A percentile compares a stretch with the other conserved stretches of the same genome.
These are phyloP conservation scores for Cryptococcus deneoformans DNA, from an alignment of 1,284 basidiomycete species.

Conservation along the genomic window DNA sequence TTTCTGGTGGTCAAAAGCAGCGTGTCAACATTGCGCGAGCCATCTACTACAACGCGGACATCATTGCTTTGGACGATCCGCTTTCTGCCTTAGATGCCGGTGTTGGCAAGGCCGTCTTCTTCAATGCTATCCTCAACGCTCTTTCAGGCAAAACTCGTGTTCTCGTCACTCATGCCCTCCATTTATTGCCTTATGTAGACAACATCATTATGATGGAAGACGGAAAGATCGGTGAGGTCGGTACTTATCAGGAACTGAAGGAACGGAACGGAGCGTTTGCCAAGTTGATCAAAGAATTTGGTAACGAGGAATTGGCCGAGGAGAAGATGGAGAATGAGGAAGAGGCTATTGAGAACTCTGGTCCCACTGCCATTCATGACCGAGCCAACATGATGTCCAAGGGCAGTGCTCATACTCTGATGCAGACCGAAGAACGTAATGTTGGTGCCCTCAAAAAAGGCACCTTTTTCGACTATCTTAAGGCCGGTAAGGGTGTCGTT, in stretches of 20 bases:
- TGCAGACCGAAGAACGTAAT: slow-evolving; percentile 51
- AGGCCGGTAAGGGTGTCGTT: slow-evolving; percentile 52
- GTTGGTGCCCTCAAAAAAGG: slow-evolving; percentile 40
- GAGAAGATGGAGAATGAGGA: slow-evolving; percentile 47
- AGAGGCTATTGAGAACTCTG: slow-evolving; percentile 46
- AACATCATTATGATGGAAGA: slow-evolving; percentile 56
- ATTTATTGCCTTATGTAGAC: slow-evolving; percentile 51
- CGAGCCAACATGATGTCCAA: slow-evolving; percentile 42
- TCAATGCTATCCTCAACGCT: slow-evolving; percentile 70
- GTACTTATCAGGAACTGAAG: slow-evolving; percentile 69
- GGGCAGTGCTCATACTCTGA: slow-evolving; percentile 46
- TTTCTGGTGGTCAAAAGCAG: slow-evolving; percentile 47
- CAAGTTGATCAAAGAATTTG: slow-evolving; percentile 65
- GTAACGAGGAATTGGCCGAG: slow-evolving; percentile 55
- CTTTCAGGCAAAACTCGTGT: slow-evolving; percentile 69
- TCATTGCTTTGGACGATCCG: slow-evolving; percentile 83
- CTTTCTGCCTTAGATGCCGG: slow-evolving; percentile 78
- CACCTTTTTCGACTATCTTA: slow-evolving; percentile 52
- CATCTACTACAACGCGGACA: slow-evolving; percentile 79
- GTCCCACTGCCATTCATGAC: slow-evolving; percentile 21
- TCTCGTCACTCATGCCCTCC: slow-evolving; percentile 57
- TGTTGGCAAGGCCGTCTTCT: slow-evolving; percentile 79
- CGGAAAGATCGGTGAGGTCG: slow-evolving; percentile 70
- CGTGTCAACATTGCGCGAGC: slow-evolving; percentile 68
- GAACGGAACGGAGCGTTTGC: slow-evolving; percentile 64